Percentiles rank a stretch among this genome's conserved stretches.
phyloP scores from a whole-genome alignment of 2,329 filamentous ascomycete species.

The Rugonectria rugulosa region DNA sequence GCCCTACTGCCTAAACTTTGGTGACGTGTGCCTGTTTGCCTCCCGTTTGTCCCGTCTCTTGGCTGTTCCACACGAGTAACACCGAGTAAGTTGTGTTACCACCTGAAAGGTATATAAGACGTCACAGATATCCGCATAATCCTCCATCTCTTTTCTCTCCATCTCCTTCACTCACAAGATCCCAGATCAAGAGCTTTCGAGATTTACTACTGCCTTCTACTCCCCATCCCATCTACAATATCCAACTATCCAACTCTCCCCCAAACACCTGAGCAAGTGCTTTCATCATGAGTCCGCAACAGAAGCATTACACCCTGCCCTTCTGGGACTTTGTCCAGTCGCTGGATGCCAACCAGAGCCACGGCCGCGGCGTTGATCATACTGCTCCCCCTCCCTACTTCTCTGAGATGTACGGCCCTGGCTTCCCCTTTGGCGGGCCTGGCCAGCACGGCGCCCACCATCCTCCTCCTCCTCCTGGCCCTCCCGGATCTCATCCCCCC shows the following conservation, averaged over 20 bases:
- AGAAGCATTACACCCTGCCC: constrained; percentile 34
- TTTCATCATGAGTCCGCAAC: constrained; percentile 36
- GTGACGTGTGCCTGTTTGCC: constrained; percentile 22
- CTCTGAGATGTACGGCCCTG: constrained; percentile 37
- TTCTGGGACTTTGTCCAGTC: constrained; percentile 48
- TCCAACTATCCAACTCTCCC: not conserved
- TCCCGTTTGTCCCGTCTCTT: not conserved
- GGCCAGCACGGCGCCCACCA: constrained; percentile 14
- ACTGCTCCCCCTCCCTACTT: constrained; percentile 36
- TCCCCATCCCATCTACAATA: constrained; percentile 1
- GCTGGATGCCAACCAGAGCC: constrained; percentile 40
- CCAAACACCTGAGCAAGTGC: constrained; percentile 16
- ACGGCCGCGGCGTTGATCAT: constrained; percentile 51
- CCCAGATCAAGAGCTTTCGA: constrained; percentile 15
- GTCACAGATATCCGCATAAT: not conserved
- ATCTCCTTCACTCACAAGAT: constrained; percentile 11
- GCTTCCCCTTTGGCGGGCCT: constrained; percentile 45
- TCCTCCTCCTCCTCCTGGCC: constrained; percentile 3
- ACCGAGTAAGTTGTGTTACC: not conserved
- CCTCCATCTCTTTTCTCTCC: not conserved
- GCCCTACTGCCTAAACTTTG: constrained; percentile 33
- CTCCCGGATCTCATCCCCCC: constrained; percentile 23
- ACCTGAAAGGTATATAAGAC: constrained; percentile 2
- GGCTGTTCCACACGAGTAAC: not conserved
- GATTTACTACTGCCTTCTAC: not conserved